Conservation (phyloP, 192 early-diverging fungal genomes). For the Coemansia interrupta region DNA sequence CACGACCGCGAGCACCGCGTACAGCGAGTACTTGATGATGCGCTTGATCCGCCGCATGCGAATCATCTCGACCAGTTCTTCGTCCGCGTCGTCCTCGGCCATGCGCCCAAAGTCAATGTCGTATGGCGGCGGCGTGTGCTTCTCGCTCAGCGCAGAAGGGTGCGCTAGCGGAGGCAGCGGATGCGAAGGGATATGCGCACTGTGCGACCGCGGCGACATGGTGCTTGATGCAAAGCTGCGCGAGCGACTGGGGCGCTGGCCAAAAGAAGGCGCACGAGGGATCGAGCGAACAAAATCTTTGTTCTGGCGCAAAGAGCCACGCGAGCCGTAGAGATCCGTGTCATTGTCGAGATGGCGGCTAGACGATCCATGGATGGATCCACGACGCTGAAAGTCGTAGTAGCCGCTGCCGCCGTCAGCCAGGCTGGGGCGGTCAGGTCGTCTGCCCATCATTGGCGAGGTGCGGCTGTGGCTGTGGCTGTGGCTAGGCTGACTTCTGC, state of each 20-base stretch:
- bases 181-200: constrained; percentile 6
- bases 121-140: constrained; percentile 32
- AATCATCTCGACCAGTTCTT: constrained; percentile 42
- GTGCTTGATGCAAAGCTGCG: constrained; percentile 14
- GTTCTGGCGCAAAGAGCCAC: constrained; percentile 9
- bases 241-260: constrained; percentile 12
- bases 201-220: constrained; percentile 18
- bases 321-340: constrained; percentile 10
- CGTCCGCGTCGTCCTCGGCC: constrained; percentile 21
- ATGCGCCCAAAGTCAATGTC: constrained; percentile 12
- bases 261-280: constrained; percentile 26
- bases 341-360: constrained; percentile 8
- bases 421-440: constrained; percentile 14
- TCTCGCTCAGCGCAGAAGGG: constrained; percentile 19
- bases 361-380: constrained; percentile 7
- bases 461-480: constrained; percentile 14
- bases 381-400: constrained; percentile 26
- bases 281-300: constrained; percentile 13
- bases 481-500: constrained; percentile 1
- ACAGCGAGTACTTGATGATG: constrained; percentile 24
- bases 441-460: constrained; percentile 17
- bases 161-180: constrained; percentile 10
- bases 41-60: constrained; percentile 26
- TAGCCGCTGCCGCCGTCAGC: constrained; percentile 19
- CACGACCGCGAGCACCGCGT: constrained; percentile 12